Evolutionary conservation across 306 rosid genomes (phyloP).

Genomic region (Mimosa pudica): DNA sequence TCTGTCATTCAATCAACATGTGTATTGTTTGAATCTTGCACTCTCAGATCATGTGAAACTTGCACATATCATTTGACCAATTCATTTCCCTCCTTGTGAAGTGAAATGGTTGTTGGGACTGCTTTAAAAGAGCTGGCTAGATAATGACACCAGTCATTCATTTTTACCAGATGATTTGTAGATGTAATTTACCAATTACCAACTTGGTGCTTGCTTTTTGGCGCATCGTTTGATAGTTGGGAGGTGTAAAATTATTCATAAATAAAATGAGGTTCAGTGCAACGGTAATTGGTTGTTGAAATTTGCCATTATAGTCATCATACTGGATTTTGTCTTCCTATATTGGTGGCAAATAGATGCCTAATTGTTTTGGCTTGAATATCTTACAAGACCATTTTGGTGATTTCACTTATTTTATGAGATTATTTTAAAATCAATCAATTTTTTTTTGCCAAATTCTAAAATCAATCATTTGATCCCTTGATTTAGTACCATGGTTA

Average conservation of each 20-base stretch:
- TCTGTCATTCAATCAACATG: background rate
- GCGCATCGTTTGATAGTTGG: slow-evolving; percentile 15
- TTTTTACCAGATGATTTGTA: slow-evolving; percentile 1
- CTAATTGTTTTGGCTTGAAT: background rate
- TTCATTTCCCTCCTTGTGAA: background rate
- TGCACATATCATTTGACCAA: slow-evolving; percentile 2
- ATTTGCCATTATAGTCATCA: background rate
- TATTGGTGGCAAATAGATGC: slow-evolving; percentile 33
- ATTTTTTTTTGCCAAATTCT: background rate
- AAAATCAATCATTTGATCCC: background rate
- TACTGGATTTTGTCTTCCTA: slow-evolving; percentile 21
- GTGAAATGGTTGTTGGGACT: slow-evolving; percentile 12
- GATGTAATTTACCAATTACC: slow-evolving; percentile 6
- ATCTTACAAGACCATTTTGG: background rate
- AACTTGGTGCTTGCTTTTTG: slow-evolving; percentile 4
- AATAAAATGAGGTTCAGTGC: slow-evolving; percentile 1
- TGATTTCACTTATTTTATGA: background rate
- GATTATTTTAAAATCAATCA: background rate
- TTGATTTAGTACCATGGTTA: background rate
- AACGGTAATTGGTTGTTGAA: slow-evolving; percentile 14
- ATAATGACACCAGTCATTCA: slow-evolving; percentile 24
- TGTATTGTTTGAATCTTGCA: background rate
- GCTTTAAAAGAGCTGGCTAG: slow-evolving; percentile 7
- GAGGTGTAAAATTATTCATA: background rate
- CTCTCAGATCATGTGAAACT: slow-evolving; percentile 14